Base-by-base conservation (phyloP, 208 protist genomes). In the Endotrypanum monterogeii region DNA sequence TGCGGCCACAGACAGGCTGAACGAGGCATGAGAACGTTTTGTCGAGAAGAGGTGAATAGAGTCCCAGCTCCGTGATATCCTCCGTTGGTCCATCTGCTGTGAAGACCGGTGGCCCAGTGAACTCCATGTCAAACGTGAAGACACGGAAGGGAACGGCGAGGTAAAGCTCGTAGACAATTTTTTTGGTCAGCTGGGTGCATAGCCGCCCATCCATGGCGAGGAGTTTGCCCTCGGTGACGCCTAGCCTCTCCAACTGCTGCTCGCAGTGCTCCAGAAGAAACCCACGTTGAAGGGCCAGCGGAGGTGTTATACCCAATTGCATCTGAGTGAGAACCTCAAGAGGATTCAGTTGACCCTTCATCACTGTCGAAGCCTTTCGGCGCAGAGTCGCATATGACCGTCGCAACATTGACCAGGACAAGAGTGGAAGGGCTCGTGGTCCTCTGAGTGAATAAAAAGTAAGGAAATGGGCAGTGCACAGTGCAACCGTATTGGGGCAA, bases 41-140 rank as follows among this genome's bases (percentile, higher is more conserved):
- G n/a, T 94, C 84, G 4, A 83, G 74, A 48, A 74, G 82, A 3
- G 94, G 94, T 2, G 89, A 91, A 75, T 96, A 97, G 46, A 95
- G 68, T 1, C 91, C 94, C 20, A 97, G 72, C 76, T 97, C 91
- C 6, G 90, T 96, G 71, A 97, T 97, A 74, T 96, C 91, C 73
- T 94, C 89, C 28, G 91, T 95, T 1, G 94, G 94, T 16, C 94
- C 94, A 3, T 94, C 86, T 1, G 90, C 78, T 12, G 89, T 90
- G 76, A 97, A 97, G 14, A 89, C 88, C 18, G 91, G 94, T 6
- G 89, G 89, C 6, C 89, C 90, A 11, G 91, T 94, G 71, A 96
- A 97, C 79, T 97, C 90, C 82, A 97, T 91, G 71, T 97, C 94
- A 79, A 97, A 97, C 37, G 83, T 88, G 55, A 92, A 95, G 0